phyloP scores from a whole-genome alignment of 1,139 yeast species.

The Pichia sp. region DNA sequence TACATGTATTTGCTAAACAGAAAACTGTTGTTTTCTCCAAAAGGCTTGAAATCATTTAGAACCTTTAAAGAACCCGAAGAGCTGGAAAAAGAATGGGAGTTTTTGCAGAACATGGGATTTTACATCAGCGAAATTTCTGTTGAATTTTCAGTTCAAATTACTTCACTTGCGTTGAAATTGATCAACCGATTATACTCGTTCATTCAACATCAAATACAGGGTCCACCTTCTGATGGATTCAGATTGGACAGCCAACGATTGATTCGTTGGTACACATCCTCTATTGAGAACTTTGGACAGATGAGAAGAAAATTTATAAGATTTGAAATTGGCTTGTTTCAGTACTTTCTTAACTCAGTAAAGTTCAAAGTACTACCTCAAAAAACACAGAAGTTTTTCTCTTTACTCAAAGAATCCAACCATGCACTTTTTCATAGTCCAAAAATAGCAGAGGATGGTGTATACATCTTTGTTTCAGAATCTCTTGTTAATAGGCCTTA shows the following conservation, averaged over 20 bases:
- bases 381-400: conserved; percentile 52
- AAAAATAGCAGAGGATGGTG: conserved; percentile 60
- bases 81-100: conserved; percentile 71
- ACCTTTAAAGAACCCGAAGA: conserved; percentile 93
- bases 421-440: conserved; percentile 73
- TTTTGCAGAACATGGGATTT: conserved; percentile 68
- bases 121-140: conserved; percentile 81
- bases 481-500: conserved; percentile 43
- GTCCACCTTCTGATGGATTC: conserved; percentile 48
- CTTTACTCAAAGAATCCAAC: conserved; percentile 54
- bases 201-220: conserved; percentile 64
- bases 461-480: conserved; percentile 66
- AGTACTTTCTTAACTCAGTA: conserved; percentile 72
- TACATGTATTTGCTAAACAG: conserved; percentile 66
- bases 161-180: conserved; percentile 61
- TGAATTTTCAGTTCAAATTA: conserved; percentile 73
- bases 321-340: conserved; percentile 58
- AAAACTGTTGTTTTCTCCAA: conserved; percentile 74
- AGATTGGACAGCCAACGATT: conserved; percentile 52
- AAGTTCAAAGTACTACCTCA: conserved; percentile 62
- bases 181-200: conserved; percentile 67
- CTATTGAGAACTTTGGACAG: conserved; percentile 82
- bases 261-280: conserved; percentile 73
- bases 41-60: conserved; percentile 56
- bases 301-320: conserved; percentile 80